A percentile compares a stretch with the other conserved stretches of the same genome.
phyloP scores from a whole-genome alignment of 371 early-diverging fungal species.

The Syncephalastrum contaminatum region DNA sequence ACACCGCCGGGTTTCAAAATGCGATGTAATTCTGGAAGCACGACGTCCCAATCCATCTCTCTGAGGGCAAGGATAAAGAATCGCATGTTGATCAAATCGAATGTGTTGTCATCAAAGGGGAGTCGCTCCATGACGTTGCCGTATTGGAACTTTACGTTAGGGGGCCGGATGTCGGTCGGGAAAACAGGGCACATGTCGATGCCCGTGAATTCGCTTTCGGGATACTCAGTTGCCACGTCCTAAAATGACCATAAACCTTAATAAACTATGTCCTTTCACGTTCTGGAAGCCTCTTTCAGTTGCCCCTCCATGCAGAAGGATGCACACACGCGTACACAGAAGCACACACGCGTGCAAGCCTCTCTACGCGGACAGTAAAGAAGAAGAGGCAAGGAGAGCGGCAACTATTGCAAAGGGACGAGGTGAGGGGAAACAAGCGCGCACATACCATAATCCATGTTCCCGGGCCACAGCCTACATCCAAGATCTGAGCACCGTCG shows the following conservation, averaged over 20 bases:
- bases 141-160: conserved; percentile 41
- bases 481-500: conserved; percentile 15
- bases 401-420: not conserved
- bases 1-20: conserved; percentile 60
- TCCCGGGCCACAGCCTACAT: conserved; percentile 24
- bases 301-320: no score
- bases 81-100: conserved; percentile 60
- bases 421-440: no score
- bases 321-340: no score
- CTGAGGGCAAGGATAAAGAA: conserved; percentile 52
- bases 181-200: conserved; percentile 58
- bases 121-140: conserved; percentile 51
- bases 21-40: conserved; percentile 48
- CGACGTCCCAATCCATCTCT: conserved; percentile 47
- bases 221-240: conserved; percentile 49
- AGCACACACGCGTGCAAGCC: no score
- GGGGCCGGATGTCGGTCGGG: conserved; percentile 46
- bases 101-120: conserved; percentile 57
- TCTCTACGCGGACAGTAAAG: no score
- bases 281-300: no score
- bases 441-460: conserved; percentile 15
- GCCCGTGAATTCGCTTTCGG: conserved; percentile 51
- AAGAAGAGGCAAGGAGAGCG: not conserved
- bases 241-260: conserved; percentile 1
- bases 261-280: no score